Base-by-base conservation (phyloP, 164 flowering plant species). In the Sextonia rubra region DNA sequence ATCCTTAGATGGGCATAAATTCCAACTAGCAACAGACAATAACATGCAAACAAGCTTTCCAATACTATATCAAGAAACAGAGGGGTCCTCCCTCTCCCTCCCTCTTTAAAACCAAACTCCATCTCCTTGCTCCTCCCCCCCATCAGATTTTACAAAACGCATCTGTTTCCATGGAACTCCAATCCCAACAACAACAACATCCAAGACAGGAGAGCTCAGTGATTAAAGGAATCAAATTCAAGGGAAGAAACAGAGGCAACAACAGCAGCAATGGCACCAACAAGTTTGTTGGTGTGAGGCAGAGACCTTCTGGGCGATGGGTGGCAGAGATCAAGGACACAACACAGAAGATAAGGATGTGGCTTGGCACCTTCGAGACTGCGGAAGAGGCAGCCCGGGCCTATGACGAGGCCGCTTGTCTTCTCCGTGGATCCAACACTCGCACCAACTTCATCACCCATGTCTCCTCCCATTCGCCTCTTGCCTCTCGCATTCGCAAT, bases 301-400 rank as follows among this genome's bases (percentile, higher is more conserved):
- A 90, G 72, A 85, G 97, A 76, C 94, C 97, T 17, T 90, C 94
- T 1, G 97, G 97, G 55, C 86, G 88, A 85, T 91, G 97, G 97
- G 91, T 91, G 3, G 97, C 97, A 26, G 97, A 91, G 79, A 91
- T 91, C 77, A 91, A 91, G 67, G 91, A 90, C 85, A 90, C 97
- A 32, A 91, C 90, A 32, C 89, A 90, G 64, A 91, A 90, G 87
- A 91, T 91, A 29, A 82, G 97, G 81, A 87, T 91, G 92, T 91
- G 97, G 97, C 86, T 91, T 2, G 97, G 97, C 37, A 91, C 97
- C 9, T 91, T 84, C 55, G 92, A 91, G 80, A 91, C 92, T 0
- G 93, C 96, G 0, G 96, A 88, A 77, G 96, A 86, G 74, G 97
- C 97, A 37, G 97, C 93, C 7, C 76, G 87, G 55, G 97, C 97